Evolutionary conservation across 495 filamentous ascomycete species (phyloP), one percentile per base, ranked within the genome.

Genomic region (Immersiella caudata): DNA sequence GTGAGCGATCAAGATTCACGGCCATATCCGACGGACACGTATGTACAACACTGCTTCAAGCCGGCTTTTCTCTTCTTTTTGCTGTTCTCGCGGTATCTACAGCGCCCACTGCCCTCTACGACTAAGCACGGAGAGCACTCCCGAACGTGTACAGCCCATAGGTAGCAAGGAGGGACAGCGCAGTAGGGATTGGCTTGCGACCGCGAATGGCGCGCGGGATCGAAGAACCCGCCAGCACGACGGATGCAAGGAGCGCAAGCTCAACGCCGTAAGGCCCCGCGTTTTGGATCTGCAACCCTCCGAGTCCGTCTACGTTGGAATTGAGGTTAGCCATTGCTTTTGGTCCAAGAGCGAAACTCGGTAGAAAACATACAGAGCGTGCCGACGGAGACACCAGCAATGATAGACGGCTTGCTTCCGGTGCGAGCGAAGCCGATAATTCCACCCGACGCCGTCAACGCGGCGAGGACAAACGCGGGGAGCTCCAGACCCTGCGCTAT

Each of bases 381-480:
- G 59, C 95, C 95, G 71, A 99, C 92, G 27, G 88, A 88, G 64
- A 90, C 74, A 33, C 95, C 95, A 22, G 95, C 95, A 1, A 84
- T 85, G 68, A 98, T 81, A 18, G 93, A 96, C 49, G 94, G 94
- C 67, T 94, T 75, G 25, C 93, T 97, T 65, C 91, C 88, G 0
- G 93, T 95, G 73, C 89, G 89, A 33, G 81, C 69, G 59, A 90
- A 99, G 74, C 95, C 95, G 71, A 91, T 90, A 62, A 89, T 88
- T 67, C 95, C 95, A 70, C 95, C 95, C 52, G 90, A 82, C 59
- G 93, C 93, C 67, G 93, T 97, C 29, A 99, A 84, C 71, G 86
- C 83, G 61, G 89, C 91, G 77, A 99, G 90, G 71, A 90, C 71
- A 78, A 89, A 89, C 60, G 94, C 92, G 6, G 75, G 70, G 54